These are phyloP conservation scores for Mycena rosella DNA, from an alignment of 768 basidiomycete species.

Conservation along the genomic window DNA sequence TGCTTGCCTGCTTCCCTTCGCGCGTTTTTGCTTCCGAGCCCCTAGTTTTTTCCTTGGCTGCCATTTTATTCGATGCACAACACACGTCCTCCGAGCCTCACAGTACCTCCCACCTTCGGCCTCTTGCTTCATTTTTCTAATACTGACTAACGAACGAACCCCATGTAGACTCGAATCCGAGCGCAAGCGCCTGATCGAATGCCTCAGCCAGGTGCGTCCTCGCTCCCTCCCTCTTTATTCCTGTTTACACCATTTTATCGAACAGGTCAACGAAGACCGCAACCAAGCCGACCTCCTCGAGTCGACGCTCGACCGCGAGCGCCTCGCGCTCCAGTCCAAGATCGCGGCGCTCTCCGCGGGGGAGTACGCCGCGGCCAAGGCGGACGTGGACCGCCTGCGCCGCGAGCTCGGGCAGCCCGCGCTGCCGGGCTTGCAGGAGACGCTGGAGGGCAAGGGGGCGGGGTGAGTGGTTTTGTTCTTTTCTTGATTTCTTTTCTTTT, in stretches of 20 bases:
- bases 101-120: slow-evolving; percentile 94
- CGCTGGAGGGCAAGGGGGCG: slow-evolving; percentile 77
- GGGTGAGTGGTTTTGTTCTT: slow-evolving; percentile 51
- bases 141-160: not conserved
- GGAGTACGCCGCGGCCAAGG: slow-evolving; percentile 80
- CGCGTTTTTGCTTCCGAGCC: too few relatives aligned
- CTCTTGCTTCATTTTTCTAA: not conserved
- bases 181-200: slow-evolving; percentile 73
- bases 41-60: too few relatives aligned
- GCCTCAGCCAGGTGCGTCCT: slow-evolving; percentile 73
- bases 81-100: too few relatives aligned
- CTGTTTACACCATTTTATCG: slow-evolving; percentile 7
- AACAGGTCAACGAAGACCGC: slow-evolving; percentile 83
- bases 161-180: slow-evolving; percentile 78
- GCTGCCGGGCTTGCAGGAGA: slow-evolving; percentile 77
- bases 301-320: slow-evolving; percentile 78
- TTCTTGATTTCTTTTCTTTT: slow-evolving; percentile 14
- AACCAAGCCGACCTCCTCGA: slow-evolving; percentile 86
- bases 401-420: slow-evolving; percentile 83
- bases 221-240: not conserved
- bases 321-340: slow-evolving; percentile 73
- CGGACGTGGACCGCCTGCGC: slow-evolving; percentile 81
- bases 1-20: too few relatives aligned
- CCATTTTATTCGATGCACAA: slow-evolving; percentile 1
- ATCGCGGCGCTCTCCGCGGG: slow-evolving; percentile 78